phyloP scores from a whole-genome alignment of 805 yeast genomes.

The Pichia membranifaciens region DNA sequence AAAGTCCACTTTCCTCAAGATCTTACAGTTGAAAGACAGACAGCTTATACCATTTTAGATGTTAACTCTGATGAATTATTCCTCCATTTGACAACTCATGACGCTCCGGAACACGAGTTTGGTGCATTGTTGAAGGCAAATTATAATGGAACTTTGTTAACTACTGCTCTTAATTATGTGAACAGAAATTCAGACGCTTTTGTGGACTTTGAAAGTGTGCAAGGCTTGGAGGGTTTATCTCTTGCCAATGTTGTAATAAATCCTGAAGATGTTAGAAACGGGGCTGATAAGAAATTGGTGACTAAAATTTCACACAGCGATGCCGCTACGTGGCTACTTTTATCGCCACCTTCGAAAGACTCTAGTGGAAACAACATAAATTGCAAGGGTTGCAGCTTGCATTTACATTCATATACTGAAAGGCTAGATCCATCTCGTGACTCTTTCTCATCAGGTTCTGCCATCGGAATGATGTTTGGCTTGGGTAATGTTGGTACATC shows the following conservation, averaged over 20 bases:
- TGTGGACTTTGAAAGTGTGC: slow-evolving; percentile 84
- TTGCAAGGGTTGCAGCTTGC: slow-evolving; percentile 64
- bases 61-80: slow-evolving; percentile 67
- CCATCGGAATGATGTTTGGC: slow-evolving; percentile 83
- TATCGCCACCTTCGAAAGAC: slow-evolving; percentile 65
- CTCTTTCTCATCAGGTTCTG: slow-evolving; percentile 81
- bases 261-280: slow-evolving; percentile 33
- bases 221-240: slow-evolving; percentile 79
- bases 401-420: slow-evolving; percentile 88
- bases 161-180: slow-evolving; percentile 58
- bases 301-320: slow-evolving; percentile 82
- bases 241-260: slow-evolving; percentile 66
- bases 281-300: slow-evolving; percentile 48
- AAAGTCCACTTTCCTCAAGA: slow-evolving; percentile 72
- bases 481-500: slow-evolving; percentile 83
- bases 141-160: slow-evolving; percentile 85
- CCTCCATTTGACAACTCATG: slow-evolving; percentile 72
- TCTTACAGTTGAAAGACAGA: slow-evolving; percentile 52
- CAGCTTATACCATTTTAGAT: slow-evolving; percentile 75
- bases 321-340: slow-evolving; percentile 78
- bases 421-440: slow-evolving; percentile 69
- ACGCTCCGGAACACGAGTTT: slow-evolving; percentile 45
- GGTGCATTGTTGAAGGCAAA: slow-evolving; percentile 86
- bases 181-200: slow-evolving; percentile 69
- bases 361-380: slow-evolving; percentile 51